Conservation (phyloP, 345 rosid species). For the Citrus sp. region DNA sequence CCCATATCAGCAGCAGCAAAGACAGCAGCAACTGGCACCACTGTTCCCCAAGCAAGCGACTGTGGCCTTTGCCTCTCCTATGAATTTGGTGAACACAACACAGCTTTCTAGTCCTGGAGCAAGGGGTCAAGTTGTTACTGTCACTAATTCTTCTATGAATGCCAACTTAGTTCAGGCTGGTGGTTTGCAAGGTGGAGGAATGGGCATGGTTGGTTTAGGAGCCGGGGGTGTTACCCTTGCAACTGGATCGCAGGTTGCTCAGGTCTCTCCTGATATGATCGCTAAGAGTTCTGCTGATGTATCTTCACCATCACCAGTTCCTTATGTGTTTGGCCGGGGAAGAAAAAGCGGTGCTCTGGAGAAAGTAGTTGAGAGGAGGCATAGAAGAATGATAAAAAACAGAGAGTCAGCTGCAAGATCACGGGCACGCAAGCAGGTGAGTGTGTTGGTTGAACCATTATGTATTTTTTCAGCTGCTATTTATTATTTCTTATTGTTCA, state of each 20-base stretch:
- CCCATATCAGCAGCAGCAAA: slow-evolving; percentile 32
- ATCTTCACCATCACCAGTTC: slow-evolving; percentile 70
- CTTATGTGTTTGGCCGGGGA: slow-evolving; percentile 71
- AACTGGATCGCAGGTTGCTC: slow-evolving; percentile 65
- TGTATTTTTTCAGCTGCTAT: not conserved
- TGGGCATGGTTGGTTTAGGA: slow-evolving; percentile 36
- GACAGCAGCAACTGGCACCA: slow-evolving; percentile 41
- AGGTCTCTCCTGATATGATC: slow-evolving; percentile 48
- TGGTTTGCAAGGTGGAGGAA: slow-evolving; percentile 45
- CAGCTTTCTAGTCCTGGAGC: slow-evolving; percentile 44
- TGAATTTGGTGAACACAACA: slow-evolving; percentile 31
- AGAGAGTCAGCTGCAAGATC: slow-evolving; percentile 98
- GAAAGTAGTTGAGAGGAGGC: slow-evolving; percentile 95
- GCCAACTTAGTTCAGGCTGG: slow-evolving; percentile 34
- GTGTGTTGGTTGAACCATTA: slow-evolving; percentile 14
- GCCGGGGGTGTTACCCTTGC: slow-evolving; percentile 34
- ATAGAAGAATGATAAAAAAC: slow-evolving; percentile 95
- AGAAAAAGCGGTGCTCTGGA: slow-evolving; percentile 67
- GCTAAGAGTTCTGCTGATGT: slow-evolving; percentile 53
- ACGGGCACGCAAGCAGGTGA: slow-evolving; percentile 97
- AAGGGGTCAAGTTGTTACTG: slow-evolving; percentile 36
- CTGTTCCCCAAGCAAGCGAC: slow-evolving; percentile 68
- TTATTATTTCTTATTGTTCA: not conserved
- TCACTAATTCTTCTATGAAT: slow-evolving; percentile 39
- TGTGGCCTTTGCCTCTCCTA: slow-evolving; percentile 51